Evolutionary conservation across 2,329 filamentous ascomycete genomes (phyloP).

Genomic region (Didymella glomerata): DNA sequence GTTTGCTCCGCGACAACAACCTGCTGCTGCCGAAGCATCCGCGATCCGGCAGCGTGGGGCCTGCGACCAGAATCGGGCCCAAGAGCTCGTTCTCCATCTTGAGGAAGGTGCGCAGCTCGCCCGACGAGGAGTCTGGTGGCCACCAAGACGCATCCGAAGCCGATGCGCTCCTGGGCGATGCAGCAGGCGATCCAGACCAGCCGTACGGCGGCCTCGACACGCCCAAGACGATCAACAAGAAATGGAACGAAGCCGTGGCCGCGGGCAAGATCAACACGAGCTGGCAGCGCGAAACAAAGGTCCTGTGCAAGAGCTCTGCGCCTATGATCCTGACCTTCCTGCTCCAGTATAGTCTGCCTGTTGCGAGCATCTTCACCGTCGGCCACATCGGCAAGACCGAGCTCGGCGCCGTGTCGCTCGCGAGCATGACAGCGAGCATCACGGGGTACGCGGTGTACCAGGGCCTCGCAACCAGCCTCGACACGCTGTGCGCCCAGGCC

Average conservation of each 20-base stretch:
- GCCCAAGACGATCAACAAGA: slow-evolving; percentile 55
- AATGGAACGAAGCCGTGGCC: slow-evolving; percentile 74
- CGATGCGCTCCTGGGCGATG: slow-evolving; percentile 57
- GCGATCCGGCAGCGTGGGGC: slow-evolving; percentile 45
- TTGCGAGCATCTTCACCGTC: slow-evolving; percentile 59
- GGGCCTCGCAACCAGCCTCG: slow-evolving; percentile 84
- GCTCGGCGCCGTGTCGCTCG: slow-evolving; percentile 58
- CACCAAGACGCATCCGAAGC: slow-evolving; percentile 51
- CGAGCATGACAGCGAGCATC: slow-evolving; percentile 59
- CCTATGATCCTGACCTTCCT: slow-evolving; percentile 59
- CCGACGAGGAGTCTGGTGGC: slow-evolving; percentile 44
- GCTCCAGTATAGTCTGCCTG: slow-evolving; percentile 59
- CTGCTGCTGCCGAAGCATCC: slow-evolving; percentile 64
- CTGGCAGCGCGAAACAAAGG: slow-evolving; percentile 89
- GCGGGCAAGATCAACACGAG: slow-evolving; percentile 85
- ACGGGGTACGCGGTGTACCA: slow-evolving; percentile 60
- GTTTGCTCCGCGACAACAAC: slow-evolving; percentile 67
- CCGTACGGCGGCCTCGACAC: slow-evolving; percentile 59
- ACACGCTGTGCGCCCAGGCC: slow-evolving; percentile 92
- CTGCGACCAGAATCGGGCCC: slow-evolving; percentile 35
- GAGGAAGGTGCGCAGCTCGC: slow-evolving; percentile 39
- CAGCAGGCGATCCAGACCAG: slow-evolving; percentile 46
- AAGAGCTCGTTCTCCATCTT: slow-evolving; percentile 44
- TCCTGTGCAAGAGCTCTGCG: slow-evolving; percentile 65
- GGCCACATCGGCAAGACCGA: slow-evolving; percentile 60